Percentiles rank a stretch among this genome's conserved stretches.
Evolutionary conservation across 352 stramenopile species (phyloP).

Genomic region (Phytophthora ohioensis): DNA sequence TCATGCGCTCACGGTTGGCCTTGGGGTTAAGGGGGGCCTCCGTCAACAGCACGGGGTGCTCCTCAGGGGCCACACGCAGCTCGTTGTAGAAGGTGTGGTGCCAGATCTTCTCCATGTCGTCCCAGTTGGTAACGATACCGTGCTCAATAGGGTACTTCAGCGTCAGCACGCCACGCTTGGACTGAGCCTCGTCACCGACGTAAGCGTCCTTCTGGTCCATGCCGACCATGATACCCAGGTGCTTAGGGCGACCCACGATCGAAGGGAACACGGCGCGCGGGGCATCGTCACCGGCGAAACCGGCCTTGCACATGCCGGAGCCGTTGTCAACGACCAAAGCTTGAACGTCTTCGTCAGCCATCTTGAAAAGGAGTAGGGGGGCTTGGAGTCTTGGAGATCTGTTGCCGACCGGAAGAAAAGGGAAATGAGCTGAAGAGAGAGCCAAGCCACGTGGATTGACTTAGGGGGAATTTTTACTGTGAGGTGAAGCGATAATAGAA

Average conservation of each 20-base stretch:
- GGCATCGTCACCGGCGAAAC: constrained; percentile 78
- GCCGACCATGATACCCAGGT: constrained; percentile 97
- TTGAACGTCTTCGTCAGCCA: constrained; percentile 67
- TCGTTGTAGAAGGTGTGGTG: constrained; percentile 99
- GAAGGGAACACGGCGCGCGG: constrained; percentile 77
- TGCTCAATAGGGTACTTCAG: constrained; percentile 99
- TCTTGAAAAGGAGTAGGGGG: constrained; percentile 34
- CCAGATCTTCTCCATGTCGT: constrained; percentile 99
- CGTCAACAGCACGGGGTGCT: constrained; percentile 96
- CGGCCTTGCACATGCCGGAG: constrained; percentile 72
- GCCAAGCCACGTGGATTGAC: constrained; percentile 26
- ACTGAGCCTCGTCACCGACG: constrained; percentile 94
- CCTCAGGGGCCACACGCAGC: constrained; percentile 94
- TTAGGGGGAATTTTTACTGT: constrained; percentile 3
- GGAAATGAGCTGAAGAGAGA: constrained; percentile 33
- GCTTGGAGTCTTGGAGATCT: constrained; percentile 34
- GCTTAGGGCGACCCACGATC: constrained; percentile 92
- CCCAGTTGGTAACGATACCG: constrained; percentile 99
- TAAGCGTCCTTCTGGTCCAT: constrained; percentile 97
- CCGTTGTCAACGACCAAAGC: constrained; percentile 61
- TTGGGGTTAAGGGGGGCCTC: constrained; percentile 96
- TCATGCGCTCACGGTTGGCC: constrained; percentile 93
- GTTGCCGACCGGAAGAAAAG: constrained; percentile 39
- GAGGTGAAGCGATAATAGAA: constrained; percentile 8
- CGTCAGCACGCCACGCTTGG: constrained; percentile 93